Base-by-base conservation (phyloP, 2,329 filamentous ascomycete genomes). In the Chrysosporium queenslandicum region DNA sequence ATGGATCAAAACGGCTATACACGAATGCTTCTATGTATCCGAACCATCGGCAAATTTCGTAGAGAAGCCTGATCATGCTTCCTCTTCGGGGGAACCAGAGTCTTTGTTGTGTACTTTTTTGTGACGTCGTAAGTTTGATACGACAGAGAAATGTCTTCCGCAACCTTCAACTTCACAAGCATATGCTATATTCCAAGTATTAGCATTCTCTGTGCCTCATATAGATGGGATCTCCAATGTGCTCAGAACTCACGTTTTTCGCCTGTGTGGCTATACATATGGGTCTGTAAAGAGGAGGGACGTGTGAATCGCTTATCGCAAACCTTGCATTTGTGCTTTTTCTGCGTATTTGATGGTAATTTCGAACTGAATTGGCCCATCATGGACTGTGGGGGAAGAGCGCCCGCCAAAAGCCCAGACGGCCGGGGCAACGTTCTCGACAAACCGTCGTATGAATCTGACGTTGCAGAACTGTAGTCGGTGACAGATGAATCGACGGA, bases 301-400 rank as follows among this genome's bases (percentile, higher is more conserved):
- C 91, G 81, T 1, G 91, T 96, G 69, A 97, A 97, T 40, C 91
- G 83, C 78, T 97, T 96, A 71, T 96, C 91, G 75, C 91, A 97
- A 55, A 97, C 87, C 74, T 95, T 96, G 80, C 91, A 97, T 76
- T 96, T 96, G 75, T 97, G 92, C 77, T 97, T 97, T 82, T 97
- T 97, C 67, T 96, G 89, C 8, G 91, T 92, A 72, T 88, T 95
- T 16, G 87, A 90, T 0, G 89, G 90, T 49, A 96, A 84, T 72
- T 96, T 96, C 58, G 91, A 96, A 71, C 87, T 96, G 74, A 97
- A 97, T 63, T 94, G 90, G 49, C 88, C 83, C 92, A 98, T 98
- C 89, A 98, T 96, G 0, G 90, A 94, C 66, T 94, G 87, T 1
- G 89, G 88, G 1, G 88, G 87, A 29, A 83, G 77, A 53, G 77